Evolutionary conservation across 495 filamentous ascomycete genomes (phyloP).

Genomic region (Alectoria sarmentosa): DNA sequence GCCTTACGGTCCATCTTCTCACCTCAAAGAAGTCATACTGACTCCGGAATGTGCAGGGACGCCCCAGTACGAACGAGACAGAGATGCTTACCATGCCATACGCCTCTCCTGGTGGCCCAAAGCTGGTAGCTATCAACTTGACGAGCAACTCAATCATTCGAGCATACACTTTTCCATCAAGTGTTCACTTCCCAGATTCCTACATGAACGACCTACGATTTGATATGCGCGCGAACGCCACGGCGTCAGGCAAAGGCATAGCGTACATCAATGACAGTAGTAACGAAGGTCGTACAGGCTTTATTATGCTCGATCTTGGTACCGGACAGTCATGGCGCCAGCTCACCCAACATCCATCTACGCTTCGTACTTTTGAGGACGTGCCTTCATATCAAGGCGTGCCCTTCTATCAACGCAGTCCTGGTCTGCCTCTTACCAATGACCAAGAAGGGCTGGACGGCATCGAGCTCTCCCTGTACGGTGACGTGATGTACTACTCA

Average conservation of each 20-base stretch:
- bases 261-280: constrained; percentile 37
- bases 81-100: constrained; percentile 34
- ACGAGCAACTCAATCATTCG: constrained; percentile 31
- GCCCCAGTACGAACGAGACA: constrained; percentile 34
- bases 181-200: constrained; percentile 34
- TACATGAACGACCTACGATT: constrained; percentile 40
- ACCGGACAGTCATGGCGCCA: constrained; percentile 38
- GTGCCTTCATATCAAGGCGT: constrained; percentile 33
- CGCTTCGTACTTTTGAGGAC: constrained; percentile 28
- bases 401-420: constrained; percentile 29
- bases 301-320: constrained; percentile 39
- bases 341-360: constrained; percentile 33
- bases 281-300: constrained; percentile 36
- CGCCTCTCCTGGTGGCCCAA: constrained; percentile 36
- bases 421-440: constrained; percentile 23
- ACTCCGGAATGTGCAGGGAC: too few species aligned
- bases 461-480: constrained; percentile 34
- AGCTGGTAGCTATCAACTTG: constrained; percentile 35
- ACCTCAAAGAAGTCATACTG: too few species aligned
- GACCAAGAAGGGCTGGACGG: constrained; percentile 34
- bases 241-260: constrained; percentile 33
- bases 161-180: constrained; percentile 34
- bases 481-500: constrained; percentile 33
- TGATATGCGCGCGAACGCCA: constrained; percentile 34
- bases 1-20: too few species aligned